Evolutionary conservation across 2,329 filamentous ascomycete species (phyloP).

Genomic region (Atkinsonella hypoxylon): DNA sequence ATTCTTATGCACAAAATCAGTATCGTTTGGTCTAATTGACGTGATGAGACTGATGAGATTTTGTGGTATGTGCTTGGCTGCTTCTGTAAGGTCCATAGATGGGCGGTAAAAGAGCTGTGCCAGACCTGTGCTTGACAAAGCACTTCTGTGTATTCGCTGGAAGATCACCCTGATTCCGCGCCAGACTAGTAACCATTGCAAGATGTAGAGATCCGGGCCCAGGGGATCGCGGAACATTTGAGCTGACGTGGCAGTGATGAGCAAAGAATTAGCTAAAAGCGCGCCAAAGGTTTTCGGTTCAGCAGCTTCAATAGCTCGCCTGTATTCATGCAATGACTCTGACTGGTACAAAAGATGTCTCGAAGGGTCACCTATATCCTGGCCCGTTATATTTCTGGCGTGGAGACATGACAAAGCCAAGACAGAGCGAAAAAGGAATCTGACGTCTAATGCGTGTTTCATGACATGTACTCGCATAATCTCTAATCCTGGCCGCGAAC

Average conservation of each 20-base stretch:
- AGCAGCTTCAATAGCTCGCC: slow-evolving; percentile 35
- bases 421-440: slow-evolving; percentile 43
- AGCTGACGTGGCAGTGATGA: slow-evolving; percentile 38
- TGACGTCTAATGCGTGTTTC: slow-evolving; percentile 36
- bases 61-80: slow-evolving; percentile 30
- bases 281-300: slow-evolving; percentile 34
- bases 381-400: slow-evolving; percentile 3
- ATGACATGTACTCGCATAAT: slow-evolving; percentile 35
- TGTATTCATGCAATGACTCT: slow-evolving; percentile 38
- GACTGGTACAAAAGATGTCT: slow-evolving; percentile 33
- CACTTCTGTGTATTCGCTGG: slow-evolving; percentile 17
- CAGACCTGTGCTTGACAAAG: slow-evolving; percentile 29
- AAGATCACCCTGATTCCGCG: slow-evolving; percentile 38
- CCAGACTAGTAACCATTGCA: slow-evolving; percentile 47
- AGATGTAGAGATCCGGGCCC: slow-evolving; percentile 33
- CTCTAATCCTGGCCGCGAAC: slow-evolving; percentile 24
- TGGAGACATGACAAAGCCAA: slow-evolving; percentile 39
- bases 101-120: slow-evolving; percentile 37
- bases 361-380: slow-evolving; percentile 16
- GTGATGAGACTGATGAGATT: slow-evolving; percentile 37
- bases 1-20: slow-evolving; percentile 25
- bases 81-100: slow-evolving; percentile 31
- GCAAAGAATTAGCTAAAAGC: slow-evolving; percentile 37
- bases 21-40: slow-evolving; percentile 29
- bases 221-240: slow-evolving; percentile 37